A percentile compares a stretch with the other conserved stretches of the same genome.
Evolutionary conservation across 495 filamentous ascomycete genomes (phyloP).

Genomic region (Hypoxylon lenormandii): DNA sequence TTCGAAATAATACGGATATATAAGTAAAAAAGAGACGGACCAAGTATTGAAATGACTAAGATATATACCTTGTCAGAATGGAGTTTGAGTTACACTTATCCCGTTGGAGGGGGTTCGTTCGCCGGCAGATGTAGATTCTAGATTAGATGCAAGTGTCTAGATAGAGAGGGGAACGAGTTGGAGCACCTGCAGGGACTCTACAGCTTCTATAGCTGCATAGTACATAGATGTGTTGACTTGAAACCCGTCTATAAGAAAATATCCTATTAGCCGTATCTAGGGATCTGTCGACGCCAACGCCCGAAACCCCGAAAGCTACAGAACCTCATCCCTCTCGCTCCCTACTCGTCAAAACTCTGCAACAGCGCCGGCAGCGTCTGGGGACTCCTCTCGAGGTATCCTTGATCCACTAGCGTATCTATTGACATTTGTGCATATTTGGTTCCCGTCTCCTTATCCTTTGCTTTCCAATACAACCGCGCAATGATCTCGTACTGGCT

Average conservation of each 20-base stretch:
- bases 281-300: too few relatives aligned
- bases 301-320: too few relatives aligned
- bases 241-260: not conserved
- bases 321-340: not conserved
- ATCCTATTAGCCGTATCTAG: too few relatives aligned
- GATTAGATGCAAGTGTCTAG: too few relatives aligned
- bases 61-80: too few relatives aligned
- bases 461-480: conserved; percentile 53
- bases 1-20: too few relatives aligned
- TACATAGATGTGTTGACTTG: not conserved
- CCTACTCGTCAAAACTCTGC: conserved; percentile 33
- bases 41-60: too few relatives aligned
- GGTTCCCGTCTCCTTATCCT: conserved; percentile 53
- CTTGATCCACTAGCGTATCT: conserved; percentile 50
- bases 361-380: conserved; percentile 25
- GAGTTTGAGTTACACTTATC: too few relatives aligned
- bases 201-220: not conserved
- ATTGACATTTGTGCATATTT: conserved; percentile 56
- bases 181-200: too few relatives aligned
- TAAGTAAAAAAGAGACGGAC: too few relatives aligned
- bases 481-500: conserved; percentile 59
- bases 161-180: conserved; percentile 1
- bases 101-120: too few relatives aligned
- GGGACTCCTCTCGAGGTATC: conserved; percentile 39
- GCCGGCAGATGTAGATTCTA: too few relatives aligned